Conservation (phyloP, 2,329 filamentous ascomycete genomes). For the Didymellaceae sp. region DNA sequence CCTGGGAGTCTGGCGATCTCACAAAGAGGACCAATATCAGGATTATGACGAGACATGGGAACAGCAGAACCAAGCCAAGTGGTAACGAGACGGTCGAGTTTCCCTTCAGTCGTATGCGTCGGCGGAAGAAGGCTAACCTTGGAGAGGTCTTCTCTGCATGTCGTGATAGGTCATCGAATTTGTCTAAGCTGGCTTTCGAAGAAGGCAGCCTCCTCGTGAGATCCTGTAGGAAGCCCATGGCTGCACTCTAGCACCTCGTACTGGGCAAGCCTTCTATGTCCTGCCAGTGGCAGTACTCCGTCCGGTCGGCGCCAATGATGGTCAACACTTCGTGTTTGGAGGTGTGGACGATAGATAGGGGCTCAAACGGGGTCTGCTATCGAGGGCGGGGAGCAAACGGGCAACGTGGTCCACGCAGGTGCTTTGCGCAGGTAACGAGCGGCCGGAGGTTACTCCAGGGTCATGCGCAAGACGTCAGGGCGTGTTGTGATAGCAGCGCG, state of each 20-base stretch:
- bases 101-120: constrained; percentile 85
- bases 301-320: constrained; percentile 23
- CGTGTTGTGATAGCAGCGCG: constrained; percentile 8
- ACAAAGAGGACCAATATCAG: constrained; percentile 90
- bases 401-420: constrained; percentile 26
- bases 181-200: constrained; percentile 50
- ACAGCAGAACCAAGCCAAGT: constrained; percentile 88
- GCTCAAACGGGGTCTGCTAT: neutral
- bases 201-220: constrained; percentile 55
- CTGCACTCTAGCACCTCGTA: constrained; percentile 14
- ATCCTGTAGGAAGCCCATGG: constrained; percentile 36
- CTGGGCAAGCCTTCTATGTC: constrained; percentile 11
- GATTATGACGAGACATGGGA: constrained; percentile 88
- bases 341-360: constrained; percentile 11
- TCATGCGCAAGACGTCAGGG: constrained; percentile 13
- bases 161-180: constrained; percentile 52
- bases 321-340: constrained; percentile 5
- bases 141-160: constrained; percentile 54
- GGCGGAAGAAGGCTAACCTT: constrained; percentile 79
- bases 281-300: constrained; percentile 24
- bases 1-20: constrained; percentile 82
- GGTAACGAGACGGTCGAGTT: constrained; percentile 94
- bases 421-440: constrained; percentile 32
- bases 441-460: constrained; percentile 22
- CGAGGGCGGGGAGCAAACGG: constrained; percentile 6